phyloP scores from a whole-genome alignment of 1,284 basidiomycete genomes.

The Volvariella volvacea region DNA sequence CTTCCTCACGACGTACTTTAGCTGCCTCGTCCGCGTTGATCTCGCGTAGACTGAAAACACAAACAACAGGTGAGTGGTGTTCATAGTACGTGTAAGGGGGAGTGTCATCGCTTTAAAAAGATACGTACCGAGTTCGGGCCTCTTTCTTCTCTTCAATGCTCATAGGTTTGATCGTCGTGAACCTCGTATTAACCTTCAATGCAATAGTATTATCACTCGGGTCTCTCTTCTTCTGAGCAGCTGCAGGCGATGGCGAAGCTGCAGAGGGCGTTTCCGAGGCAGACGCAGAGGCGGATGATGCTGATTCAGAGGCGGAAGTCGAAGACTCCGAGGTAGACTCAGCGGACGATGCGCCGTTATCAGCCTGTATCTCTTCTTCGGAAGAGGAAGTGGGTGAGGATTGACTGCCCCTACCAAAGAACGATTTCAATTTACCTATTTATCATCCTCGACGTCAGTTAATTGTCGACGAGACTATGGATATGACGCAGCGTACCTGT shows the following conservation, averaged over 20 bases:
- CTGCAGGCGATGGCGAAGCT: constrained; percentile 3
- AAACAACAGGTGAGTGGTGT: too few relatives aligned
- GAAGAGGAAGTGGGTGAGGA: constrained; percentile 17
- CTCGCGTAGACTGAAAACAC: constrained; percentile 56
- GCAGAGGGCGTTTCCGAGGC: constrained; percentile 12
- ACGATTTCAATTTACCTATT: constrained; percentile 74
- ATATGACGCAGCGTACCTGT: constrained; percentile 43
- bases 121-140: constrained; percentile 58
- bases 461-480: too few relatives aligned
- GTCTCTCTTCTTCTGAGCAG: constrained; percentile 26
- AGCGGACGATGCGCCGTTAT: constrained; percentile 27
- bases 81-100: too few relatives aligned
- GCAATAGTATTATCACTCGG: constrained; percentile 49
- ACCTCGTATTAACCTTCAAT: constrained; percentile 56
- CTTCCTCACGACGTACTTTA: constrained; percentile 82
- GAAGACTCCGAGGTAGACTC: constrained; percentile 20
- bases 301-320: constrained; percentile 14
- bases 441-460: neutral
- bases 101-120: neutral
- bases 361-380: constrained; percentile 25
- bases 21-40: constrained; percentile 75
- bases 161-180: constrained; percentile 66
- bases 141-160: constrained; percentile 65
- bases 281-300: constrained; percentile 19
- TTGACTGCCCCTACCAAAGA: constrained; percentile 64